phyloP scores from a whole-genome alignment of 768 basidiomycete genomes.

The Sporobolomyces phaffii region DNA sequence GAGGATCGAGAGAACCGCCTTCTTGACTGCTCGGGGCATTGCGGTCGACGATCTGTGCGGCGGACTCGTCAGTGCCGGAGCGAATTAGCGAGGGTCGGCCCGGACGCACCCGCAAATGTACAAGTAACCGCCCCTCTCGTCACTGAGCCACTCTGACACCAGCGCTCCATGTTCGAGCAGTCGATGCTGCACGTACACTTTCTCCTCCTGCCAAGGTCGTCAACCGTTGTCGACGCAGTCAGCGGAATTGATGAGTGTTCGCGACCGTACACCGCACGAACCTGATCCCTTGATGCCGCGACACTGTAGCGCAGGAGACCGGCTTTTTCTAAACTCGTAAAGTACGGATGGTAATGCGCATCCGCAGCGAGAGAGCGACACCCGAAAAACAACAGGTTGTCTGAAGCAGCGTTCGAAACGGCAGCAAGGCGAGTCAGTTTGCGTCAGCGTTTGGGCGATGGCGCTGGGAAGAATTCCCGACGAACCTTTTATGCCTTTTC shows the following conservation, averaged over 20 bases:
- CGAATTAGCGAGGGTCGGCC: too few relatives aligned
- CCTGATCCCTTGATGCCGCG: constrained; percentile 76
- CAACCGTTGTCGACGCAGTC: too few relatives aligned
- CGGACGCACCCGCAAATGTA: constrained; percentile 69
- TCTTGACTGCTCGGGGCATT: constrained; percentile 83
- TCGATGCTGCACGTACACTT: constrained; percentile 82
- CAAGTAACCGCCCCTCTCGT: constrained; percentile 58
- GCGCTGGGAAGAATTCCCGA: too few relatives aligned
- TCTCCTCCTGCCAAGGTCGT: constrained; percentile 55
- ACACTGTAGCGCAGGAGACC: constrained; percentile 58
- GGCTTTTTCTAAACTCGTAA: constrained; percentile 53
- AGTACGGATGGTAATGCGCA: constrained; percentile 70
- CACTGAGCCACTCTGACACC: constrained; percentile 61
- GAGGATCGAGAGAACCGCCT: constrained; percentile 58
- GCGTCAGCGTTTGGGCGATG: too few relatives aligned
- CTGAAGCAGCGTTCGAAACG: constrained; percentile 46
- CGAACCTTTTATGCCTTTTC: constrained; percentile 55
- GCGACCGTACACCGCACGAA: too few relatives aligned
- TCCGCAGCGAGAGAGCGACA: constrained; percentile 72
- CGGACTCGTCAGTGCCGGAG: too few relatives aligned
- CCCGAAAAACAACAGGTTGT: constrained; percentile 82
- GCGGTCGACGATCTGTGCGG: constrained; percentile 79
- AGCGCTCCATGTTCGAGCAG: constrained; percentile 60
- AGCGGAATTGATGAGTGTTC: too few relatives aligned
- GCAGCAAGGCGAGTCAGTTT: too few relatives aligned